These are phyloP conservation scores for Pilasporangium apinafurcum DNA, from an alignment of 352 stramenopile species.

Conservation along the genomic window DNA sequence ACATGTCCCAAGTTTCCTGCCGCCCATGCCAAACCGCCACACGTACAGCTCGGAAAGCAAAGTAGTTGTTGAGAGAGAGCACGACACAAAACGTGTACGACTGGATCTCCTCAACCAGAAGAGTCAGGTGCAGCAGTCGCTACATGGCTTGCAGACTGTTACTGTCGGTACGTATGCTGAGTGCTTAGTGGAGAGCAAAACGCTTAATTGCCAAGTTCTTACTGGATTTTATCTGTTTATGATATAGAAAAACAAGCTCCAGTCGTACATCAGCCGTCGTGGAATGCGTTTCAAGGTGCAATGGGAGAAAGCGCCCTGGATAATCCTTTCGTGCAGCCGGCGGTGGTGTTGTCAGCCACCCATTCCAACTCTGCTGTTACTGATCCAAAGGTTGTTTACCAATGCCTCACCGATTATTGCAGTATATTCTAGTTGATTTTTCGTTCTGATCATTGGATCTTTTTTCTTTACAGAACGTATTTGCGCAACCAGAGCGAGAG, in stretches of 20 bases:
- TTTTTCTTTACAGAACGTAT: constrained; percentile 14
- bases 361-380: neutral
- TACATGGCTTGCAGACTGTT: constrained; percentile 40
- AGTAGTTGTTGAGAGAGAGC: constrained; percentile 43
- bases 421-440: neutral
- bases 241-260: constrained; percentile 27
- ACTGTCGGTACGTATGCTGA: constrained; percentile 22
- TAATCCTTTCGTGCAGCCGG: constrained; percentile 44
- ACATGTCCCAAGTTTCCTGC: constrained; percentile 44
- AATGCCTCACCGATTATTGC: too few species aligned
- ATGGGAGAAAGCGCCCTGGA: constrained; percentile 31
- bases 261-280: constrained; percentile 34
- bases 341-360: constrained; percentile 18
- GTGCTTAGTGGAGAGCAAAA: neutral
- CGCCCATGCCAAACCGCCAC: constrained; percentile 45
- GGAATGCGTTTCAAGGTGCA: constrained; percentile 43
- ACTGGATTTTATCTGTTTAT: neutral
- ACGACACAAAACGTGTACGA: constrained; percentile 43
- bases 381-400: neutral
- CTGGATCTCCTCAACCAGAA: constrained; percentile 54
- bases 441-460: neutral
- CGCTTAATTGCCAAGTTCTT: too few species aligned
- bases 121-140: constrained; percentile 48
- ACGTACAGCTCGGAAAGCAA: constrained; percentile 52
- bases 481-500: constrained; percentile 18